Evolutionary conservation across 179 eudicot species (phyloP).

Genomic region (Beta lomatogona): DNA sequence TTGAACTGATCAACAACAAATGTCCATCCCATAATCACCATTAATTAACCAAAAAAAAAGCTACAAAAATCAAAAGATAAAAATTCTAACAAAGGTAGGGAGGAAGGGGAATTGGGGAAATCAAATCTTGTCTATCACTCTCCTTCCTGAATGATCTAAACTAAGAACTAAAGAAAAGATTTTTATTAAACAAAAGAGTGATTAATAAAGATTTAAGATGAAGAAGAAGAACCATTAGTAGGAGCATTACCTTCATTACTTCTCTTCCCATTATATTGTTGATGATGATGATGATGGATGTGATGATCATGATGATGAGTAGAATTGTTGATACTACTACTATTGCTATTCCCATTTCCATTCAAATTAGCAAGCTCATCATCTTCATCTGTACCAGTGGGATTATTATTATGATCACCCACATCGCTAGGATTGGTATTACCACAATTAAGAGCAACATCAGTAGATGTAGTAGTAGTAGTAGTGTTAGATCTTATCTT

Average conservation of each 20-base stretch:
- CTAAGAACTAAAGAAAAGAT: neutral
- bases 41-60: constrained; percentile 13
- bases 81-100: neutral
- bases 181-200: constrained; percentile 11
- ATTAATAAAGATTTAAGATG: constrained; percentile 27
- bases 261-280: constrained; percentile 6
- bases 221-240: constrained; percentile 33
- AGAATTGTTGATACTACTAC: constrained; percentile 14
- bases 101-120: neutral
- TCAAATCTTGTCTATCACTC: neutral
- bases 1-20: constrained; percentile 30
- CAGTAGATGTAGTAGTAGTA: neutral
- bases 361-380: neutral
- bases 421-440: neutral
- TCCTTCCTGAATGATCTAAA: constrained; percentile 7
- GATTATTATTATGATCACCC: neutral
- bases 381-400: neutral
- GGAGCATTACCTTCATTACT: constrained; percentile 31
- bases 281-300: constrained; percentile 8
- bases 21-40: constrained; percentile 10
- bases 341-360: constrained; percentile 19
- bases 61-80: neutral
- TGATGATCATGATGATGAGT: neutral
- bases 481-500: constrained; percentile 25
- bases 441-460: neutral